Base-by-base conservation (phyloP, 2,329 filamentous ascomycete species). In the Pestalotiopsis sp. region DNA sequence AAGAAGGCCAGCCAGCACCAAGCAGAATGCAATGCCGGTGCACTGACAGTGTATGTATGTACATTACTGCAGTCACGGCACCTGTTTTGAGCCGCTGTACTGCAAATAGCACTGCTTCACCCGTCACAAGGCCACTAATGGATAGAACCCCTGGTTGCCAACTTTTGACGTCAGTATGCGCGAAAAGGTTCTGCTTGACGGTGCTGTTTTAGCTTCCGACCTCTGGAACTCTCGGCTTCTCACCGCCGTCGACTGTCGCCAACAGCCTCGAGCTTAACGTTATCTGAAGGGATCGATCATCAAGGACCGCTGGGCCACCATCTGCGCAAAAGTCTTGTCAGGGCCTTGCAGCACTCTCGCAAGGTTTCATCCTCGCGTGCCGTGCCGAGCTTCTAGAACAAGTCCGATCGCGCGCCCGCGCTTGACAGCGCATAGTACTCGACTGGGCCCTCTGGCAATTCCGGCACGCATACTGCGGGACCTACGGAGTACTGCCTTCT, bases 101-200 rank as follows among this genome's bases (percentile, higher is more conserved):
- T 66, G n/a, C 38, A 64, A 49, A n/a, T 25, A 64, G 62, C n/a
- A 45, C 14, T 23, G 57, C 23, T 23, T 59, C 20, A 5, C 7
- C 20, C 20, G 20, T 52, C 45, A 52, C 45, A 52, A 52, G 45
- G 20, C 45, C 45, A 52, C 45, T 52, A 52, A 52, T 52, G 31
- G 31, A 36, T 20, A 49, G 45, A 9, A 52, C 45, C 45, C 45
- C 45, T 52, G 45, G 45, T n/a, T n/a, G 45, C 17, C 17, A n/a
- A 52, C 17, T 20, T 52, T 52, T 52, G 63, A 66, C 63, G 64
- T 66, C 64, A 66, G 64, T 45, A 56, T 59, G 64, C 63, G 45
- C 49, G 45, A 66, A 66, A 66, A 49, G 61, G 59, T 11, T 62
- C 59, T 62, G 59, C 59, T 52, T 23, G 45, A 20, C 14, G 5